Base-by-base conservation (phyloP, 2,329 filamentous ascomycete species). In the Saccharata proteae region DNA sequence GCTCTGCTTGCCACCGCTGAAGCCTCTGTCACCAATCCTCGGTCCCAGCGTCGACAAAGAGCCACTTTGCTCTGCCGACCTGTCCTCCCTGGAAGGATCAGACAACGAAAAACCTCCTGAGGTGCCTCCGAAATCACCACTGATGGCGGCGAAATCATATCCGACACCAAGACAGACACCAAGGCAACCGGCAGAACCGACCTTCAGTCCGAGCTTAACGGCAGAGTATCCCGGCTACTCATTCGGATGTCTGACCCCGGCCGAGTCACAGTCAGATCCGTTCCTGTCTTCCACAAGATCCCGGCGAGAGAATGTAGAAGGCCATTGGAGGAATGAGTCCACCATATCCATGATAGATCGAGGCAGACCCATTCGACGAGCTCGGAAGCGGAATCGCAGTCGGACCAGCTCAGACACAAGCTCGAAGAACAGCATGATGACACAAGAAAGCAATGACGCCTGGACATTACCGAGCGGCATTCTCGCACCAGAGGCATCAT, bases 291-390 rank as follows among this genome's bases (percentile, higher is more conserved):
- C n/a, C n/a, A n/a, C n/a, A n/a, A n/a, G n/a, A n/a, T n/a, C n/a
- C n/a, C n/a, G n/a, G n/a, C n/a, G n/a, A n/a, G n/a, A n/a, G n/a
- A n/a, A n/a, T n/a, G n/a, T n/a, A n/a, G n/a, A 17, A 7, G 18
- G 15, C 15, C 53, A 55, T 38, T 47, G 40, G 34, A 45, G 52
- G 18, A 55, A 54, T 31, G 45, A 47, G 40, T 58, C 54, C 9
- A 54, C 56, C 16, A 51, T 48, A 7, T 57, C 51, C 3, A 45
- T 57, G 27, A 52, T 56, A 42, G 54, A 56, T 27, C 47, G 54
- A 29, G 54, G 54, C 16, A 44, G 54, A 18, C 52, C 52, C n/a
- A 40, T 49, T 20, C 41, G 48, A 29, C 46, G 47, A 20, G 39
- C 33, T 21, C 19, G n/a, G 14, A 15, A 24, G 17, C 22, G 16